Conservation (phyloP, 1,284 basidiomycete species). For the Tilletiopsis washingtonensis region DNA sequence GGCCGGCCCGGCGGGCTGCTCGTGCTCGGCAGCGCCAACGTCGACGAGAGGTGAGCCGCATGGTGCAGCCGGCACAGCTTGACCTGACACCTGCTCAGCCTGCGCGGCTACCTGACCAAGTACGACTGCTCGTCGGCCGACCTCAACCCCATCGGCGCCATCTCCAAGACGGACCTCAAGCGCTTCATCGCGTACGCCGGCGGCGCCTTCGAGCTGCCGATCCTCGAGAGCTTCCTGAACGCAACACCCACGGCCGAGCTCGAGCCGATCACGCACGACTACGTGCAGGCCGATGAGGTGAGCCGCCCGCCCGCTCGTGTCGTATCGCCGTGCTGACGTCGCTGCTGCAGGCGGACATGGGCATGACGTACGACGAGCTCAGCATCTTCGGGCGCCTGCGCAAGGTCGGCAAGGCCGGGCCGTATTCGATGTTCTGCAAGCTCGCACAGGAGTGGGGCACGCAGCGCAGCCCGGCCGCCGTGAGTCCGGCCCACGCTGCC, state of each 20-base stretch:
- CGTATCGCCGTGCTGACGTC: conserved; percentile 2
- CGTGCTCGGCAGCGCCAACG: conserved; percentile 92
- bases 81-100: conserved; percentile 25
- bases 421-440: conserved; percentile 93
- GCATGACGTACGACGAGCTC: conserved; percentile 98
- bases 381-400: conserved; percentile 85
- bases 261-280: conserved; percentile 86
- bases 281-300: conserved; percentile 91
- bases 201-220: conserved; percentile 70
- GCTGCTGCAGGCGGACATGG: conserved; percentile 62
- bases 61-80: not conserved
- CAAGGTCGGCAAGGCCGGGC: conserved; percentile 94
- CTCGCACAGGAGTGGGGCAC: conserved; percentile 83
- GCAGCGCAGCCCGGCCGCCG: conserved; percentile 66
- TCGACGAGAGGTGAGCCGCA: conserved; percentile 73
- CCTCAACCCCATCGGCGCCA: conserved; percentile 95
- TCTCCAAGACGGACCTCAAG: conserved; percentile 95
- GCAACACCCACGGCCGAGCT: conserved; percentile 93
- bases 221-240: conserved; percentile 71
- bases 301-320: not conserved
- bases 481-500: conserved; percentile 42
- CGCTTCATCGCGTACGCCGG: conserved; percentile 83
- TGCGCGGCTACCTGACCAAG: conserved; percentile 94
- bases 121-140: conserved; percentile 78
- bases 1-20: conserved; percentile 77